Evolutionary conservation across 1,284 basidiomycete genomes (phyloP).

Genomic region (Boletus semigastroideus): DNA sequence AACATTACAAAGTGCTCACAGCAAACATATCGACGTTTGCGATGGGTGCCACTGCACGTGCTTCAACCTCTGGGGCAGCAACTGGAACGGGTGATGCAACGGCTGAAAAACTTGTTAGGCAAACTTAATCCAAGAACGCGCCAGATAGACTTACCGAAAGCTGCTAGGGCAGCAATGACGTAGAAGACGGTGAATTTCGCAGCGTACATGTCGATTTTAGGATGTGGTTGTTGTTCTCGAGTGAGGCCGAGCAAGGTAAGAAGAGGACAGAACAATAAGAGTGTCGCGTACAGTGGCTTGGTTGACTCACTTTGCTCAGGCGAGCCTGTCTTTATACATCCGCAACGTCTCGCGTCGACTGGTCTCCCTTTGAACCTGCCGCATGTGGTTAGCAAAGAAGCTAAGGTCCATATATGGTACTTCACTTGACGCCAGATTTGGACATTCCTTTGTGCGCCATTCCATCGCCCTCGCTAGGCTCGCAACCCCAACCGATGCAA

Average conservation of each 20-base stretch:
- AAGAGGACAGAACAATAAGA: slow-evolving; percentile 35
- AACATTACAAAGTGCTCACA: slow-evolving; percentile 11
- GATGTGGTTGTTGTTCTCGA: slow-evolving; percentile 29
- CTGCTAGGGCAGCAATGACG: slow-evolving; percentile 27
- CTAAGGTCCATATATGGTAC: slow-evolving; percentile 22
- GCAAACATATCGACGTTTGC: slow-evolving; percentile 2
- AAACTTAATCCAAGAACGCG: background rate
- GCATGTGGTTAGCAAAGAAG: slow-evolving; percentile 20
- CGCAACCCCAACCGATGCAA: background rate
- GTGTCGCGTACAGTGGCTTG: slow-evolving; percentile 13
- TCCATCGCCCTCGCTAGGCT: background rate
- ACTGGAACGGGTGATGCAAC: slow-evolving; percentile 28
- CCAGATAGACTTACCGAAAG: slow-evolving; percentile 21
- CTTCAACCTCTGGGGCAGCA: slow-evolving; percentile 7
- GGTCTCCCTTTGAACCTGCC: slow-evolving; percentile 28
- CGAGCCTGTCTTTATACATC: slow-evolving; percentile 26
- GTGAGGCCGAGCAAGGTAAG: slow-evolving; percentile 3
- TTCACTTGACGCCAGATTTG: slow-evolving; percentile 28
- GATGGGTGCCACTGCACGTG: background rate
- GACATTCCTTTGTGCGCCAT: slow-evolving; percentile 28
- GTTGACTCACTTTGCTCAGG: slow-evolving; percentile 15
- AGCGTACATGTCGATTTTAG: slow-evolving; percentile 29
- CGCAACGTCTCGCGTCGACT: background rate
- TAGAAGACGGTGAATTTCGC: slow-evolving; percentile 29
- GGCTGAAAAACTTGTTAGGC: slow-evolving; percentile 15